Evolutionary conservation across 805 yeast species (phyloP), one percentile per base, ranked within the genome.

Genomic region (Diddensiella transvaalensis): DNA sequence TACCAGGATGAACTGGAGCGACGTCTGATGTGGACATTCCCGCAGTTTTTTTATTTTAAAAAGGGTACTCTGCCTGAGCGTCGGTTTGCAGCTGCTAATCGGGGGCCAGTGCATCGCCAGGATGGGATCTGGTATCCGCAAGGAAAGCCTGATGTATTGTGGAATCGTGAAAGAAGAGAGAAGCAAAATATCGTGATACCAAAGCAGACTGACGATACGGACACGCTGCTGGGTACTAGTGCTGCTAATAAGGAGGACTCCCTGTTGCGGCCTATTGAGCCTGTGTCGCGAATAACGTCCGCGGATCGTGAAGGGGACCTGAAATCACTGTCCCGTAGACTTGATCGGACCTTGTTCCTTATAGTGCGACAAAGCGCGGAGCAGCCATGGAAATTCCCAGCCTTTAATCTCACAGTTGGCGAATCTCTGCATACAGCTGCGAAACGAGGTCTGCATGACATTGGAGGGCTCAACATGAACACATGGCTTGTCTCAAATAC

Each of bases 11-110:
- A 87, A 65, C 74, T 93, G 47, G 90, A 89, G 73, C 82, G 82
- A 62, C 78, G 98, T 60, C 74, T 93, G 57, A 89, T 90, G 96
- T 89, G 96, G 96, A 89, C 98, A 0, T 93, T 93, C 67, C 98
- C 99, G 3, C 82, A 84, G 58, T 88, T 88, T 78, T 90, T 81
- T 64, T 93, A 90, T 70, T 93, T 83, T 72, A 87, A 85, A 62
- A 83, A 79, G 59, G 98, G 98, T 53, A 84, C 97, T 1, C 73
- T 93, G 53, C 80, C 96, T 2, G 96, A 88, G 64, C 86, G 88
- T 63, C 79, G 79, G 58, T 91, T 80, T 68, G 69, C 82, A 46
- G 79, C 80, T 58, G 82, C 83, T 24, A 96, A 91, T 64, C 78
- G 74, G 50, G 82, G 83, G 47, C 95, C 96, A 4, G 78, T 82